A percentile compares a stretch with the other conserved stretches of the same genome.
Evolutionary conservation across 2,329 filamentous ascomycete species (phyloP).

Genomic region (Ceratocystis destructans): DNA sequence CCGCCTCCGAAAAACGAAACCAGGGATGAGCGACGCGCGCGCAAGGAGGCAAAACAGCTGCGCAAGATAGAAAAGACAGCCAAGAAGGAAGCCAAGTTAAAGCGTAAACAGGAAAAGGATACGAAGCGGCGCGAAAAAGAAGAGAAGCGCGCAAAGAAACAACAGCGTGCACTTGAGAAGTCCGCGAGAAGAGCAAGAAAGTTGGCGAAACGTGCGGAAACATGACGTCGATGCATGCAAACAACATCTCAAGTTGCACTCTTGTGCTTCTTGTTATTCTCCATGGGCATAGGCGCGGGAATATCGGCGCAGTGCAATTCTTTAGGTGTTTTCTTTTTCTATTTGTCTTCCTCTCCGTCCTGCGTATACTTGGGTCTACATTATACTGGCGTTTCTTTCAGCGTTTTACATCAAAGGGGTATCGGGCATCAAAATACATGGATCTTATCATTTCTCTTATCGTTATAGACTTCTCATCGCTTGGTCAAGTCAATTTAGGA

Average conservation of each 20-base stretch:
- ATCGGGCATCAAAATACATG: background rate
- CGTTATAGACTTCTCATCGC: background rate
- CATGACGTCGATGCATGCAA: slow-evolving; percentile 18
- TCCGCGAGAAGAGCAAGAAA: slow-evolving; percentile 22
- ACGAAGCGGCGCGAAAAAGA: slow-evolving; percentile 31
- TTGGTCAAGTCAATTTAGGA: slow-evolving; percentile 34
- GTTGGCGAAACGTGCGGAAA: slow-evolving; percentile 22
- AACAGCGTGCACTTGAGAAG: slow-evolving; percentile 22
- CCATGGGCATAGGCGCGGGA: slow-evolving; percentile 18
- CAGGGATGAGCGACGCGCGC: slow-evolving; percentile 21
- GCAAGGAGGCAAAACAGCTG: slow-evolving; percentile 16
- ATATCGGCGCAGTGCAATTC: background rate
- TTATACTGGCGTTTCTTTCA: background rate
- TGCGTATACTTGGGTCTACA: background rate
- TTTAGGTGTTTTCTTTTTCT: slow-evolving; percentile 21
- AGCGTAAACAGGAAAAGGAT: slow-evolving; percentile 24
- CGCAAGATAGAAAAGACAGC: slow-evolving; percentile 15
- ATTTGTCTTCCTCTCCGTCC: slow-evolving; percentile 19
- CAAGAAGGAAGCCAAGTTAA: slow-evolving; percentile 27
- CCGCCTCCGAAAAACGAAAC: slow-evolving; percentile 13
- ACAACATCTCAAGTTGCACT: background rate
- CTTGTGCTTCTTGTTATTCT: slow-evolving; percentile 5
- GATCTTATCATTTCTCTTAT: background rate
- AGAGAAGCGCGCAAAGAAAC: slow-evolving; percentile 28
- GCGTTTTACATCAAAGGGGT: background rate